Base-by-base conservation (phyloP, 768 basidiomycete species). In the Psilocybe cubensis region DNA sequence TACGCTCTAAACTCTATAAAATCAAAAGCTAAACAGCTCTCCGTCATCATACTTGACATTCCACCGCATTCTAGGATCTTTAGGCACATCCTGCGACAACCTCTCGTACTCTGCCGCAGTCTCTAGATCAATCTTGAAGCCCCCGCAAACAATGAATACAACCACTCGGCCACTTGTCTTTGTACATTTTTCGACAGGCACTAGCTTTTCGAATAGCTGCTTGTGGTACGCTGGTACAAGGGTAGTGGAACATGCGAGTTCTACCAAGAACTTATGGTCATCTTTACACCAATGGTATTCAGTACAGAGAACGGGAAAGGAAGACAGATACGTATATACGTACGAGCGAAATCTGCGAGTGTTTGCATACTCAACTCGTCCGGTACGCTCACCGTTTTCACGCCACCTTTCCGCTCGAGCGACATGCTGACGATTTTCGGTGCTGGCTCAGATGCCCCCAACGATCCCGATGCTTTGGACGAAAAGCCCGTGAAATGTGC, bases 241-340 rank as follows among this genome's bases (percentile, higher is more conserved):
- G 3, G 90, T 84, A 7, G 87, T 84, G 4, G 89, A 78, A 60
- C 90, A 91, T 1, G 91, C 87, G 21, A 92, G 76, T 63, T 93
- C 90, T 9, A 89, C 83, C 23, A 92, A 74, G 54, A 86, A 74
- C 69, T 89, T 90, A 66, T 92, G 90, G 57, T 91, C 88, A 59
- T 89, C 91, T 89, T 61, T 12, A 54, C 18, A 45, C 54, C 17
- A 29, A 67, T 41, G 61, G 56, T 46, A 47, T 7, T 18, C 24
- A 4, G 27, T n/a, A 48, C 12, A 11, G 17, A 12, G n/a, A n/a
- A 11, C n/a, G 17, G 10, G 12, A n/a, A 23, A 20, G n/a, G 9
- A 10, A 11, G 12, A 38, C 21, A 29, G 3, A 21, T 12, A 56
- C 81, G 61, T 64, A 91, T 90, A 80, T 61, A 85, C 82, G 63